Evolutionary conservation across 2,329 filamentous ascomycete species (phyloP).

Genomic region (Diplodia corticola): DNA sequence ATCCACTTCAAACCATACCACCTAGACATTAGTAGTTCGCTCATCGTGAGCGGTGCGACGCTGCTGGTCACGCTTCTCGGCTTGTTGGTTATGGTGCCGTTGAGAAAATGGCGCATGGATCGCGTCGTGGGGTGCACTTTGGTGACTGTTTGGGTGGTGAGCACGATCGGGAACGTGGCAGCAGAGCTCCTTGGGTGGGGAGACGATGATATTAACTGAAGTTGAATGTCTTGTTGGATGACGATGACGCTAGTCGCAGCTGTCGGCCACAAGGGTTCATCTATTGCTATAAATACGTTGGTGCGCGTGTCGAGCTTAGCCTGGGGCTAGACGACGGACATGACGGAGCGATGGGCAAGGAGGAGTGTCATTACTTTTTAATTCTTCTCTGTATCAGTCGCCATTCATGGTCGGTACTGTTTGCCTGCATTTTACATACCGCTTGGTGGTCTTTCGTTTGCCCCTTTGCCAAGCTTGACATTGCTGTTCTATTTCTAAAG

Average conservation of each 20-base stretch:
- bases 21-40: conserved; percentile 79
- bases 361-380: background rate
- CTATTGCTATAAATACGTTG: background rate
- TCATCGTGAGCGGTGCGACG: conserved; percentile 83
- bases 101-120: conserved; percentile 85
- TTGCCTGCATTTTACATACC: background rate
- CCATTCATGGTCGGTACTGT: background rate
- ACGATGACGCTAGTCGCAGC: background rate
- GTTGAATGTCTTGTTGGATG: background rate
- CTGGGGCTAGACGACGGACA: background rate
- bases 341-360: background rate
- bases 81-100: conserved; percentile 76
- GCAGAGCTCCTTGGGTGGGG: conserved; percentile 60
- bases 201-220: conserved; percentile 4
- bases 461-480: background rate
- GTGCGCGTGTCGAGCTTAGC: background rate
- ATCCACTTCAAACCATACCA: conserved; percentile 74
- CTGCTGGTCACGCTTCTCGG: conserved; percentile 77
- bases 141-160: conserved; percentile 76
- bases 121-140: conserved; percentile 72
- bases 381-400: background rate
- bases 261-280: background rate
- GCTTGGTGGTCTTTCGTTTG: background rate
- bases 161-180: conserved; percentile 77
- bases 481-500: background rate